Evolutionary conservation across 1,284 basidiomycete genomes (phyloP).

Genomic region (Ustilago loliicola): DNA sequence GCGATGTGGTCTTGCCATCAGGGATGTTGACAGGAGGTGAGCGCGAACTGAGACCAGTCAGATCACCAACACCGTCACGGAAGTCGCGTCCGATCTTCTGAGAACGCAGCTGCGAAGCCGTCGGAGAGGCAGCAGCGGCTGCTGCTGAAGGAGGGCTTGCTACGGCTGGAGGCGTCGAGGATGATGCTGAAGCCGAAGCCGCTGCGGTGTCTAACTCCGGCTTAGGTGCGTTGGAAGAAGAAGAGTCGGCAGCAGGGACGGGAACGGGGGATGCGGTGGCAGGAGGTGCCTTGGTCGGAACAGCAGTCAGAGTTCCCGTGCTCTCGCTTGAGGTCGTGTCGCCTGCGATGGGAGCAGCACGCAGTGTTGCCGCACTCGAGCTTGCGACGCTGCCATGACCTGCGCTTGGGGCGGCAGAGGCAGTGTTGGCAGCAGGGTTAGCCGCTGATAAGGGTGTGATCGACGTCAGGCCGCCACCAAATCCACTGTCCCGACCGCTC

Average conservation of each 20-base stretch:
- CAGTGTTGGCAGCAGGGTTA: not conserved
- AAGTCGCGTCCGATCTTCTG: constrained; percentile 51
- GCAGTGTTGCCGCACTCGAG: constrained; percentile 39
- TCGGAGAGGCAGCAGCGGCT: constrained; percentile 10
- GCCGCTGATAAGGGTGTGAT: constrained; percentile 29
- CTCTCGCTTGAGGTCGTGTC: constrained; percentile 6
- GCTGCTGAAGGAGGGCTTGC: constrained; percentile 13
- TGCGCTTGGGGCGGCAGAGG: too few relatives aligned
- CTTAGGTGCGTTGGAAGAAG: constrained; percentile 10
- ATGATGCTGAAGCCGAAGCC: constrained; percentile 25
- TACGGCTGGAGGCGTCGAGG: constrained; percentile 23
- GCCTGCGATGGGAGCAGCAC: constrained; percentile 11
- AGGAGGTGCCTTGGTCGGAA: not conserved
- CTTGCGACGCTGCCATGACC: constrained; percentile 42
- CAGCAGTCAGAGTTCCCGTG: constrained; percentile 5
- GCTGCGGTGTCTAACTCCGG: constrained; percentile 24
- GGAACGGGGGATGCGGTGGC: constrained; percentile 12
- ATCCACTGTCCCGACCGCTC: constrained; percentile 27
- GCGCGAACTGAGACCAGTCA: constrained; percentile 53
- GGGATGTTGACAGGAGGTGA: constrained; percentile 36
- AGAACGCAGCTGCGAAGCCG: constrained; percentile 30
- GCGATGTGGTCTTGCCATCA: constrained; percentile 28
- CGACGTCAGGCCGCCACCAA: constrained; percentile 29
- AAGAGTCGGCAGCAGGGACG: not conserved
- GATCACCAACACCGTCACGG: constrained; percentile 48